These are phyloP conservation scores for Lachancea sp. DNA, from an alignment of 805 yeast genomes.

Conservation along the genomic window DNA sequence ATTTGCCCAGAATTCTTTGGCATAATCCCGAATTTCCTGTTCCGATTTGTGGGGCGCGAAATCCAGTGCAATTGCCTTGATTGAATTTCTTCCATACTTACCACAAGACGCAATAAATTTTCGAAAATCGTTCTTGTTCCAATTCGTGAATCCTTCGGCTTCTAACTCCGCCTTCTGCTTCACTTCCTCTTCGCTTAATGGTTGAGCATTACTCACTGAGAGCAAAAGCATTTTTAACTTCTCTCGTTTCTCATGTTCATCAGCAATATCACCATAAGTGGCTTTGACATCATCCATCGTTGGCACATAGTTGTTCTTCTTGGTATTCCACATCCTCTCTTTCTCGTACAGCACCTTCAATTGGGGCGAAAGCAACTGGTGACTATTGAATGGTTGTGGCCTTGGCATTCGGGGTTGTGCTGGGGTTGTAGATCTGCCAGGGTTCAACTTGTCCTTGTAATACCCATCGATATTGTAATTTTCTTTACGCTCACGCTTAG, in stretches of 20 bases:
- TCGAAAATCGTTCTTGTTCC: slow-evolving; percentile 85
- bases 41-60: slow-evolving; percentile 67
- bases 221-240: slow-evolving; percentile 56
- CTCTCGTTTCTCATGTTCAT: slow-evolving; percentile 39
- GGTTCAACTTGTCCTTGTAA: slow-evolving; percentile 72
- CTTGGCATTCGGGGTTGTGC: slow-evolving; percentile 79
- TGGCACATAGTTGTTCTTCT: slow-evolving; percentile 62
- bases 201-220: slow-evolving; percentile 70
- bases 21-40: slow-evolving; percentile 75
- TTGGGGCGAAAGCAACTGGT: slow-evolving; percentile 82
- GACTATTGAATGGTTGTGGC: slow-evolving; percentile 76
- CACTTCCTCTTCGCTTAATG: slow-evolving; percentile 78
- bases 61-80: slow-evolving; percentile 65
- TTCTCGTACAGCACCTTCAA: slow-evolving; percentile 69
- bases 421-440: slow-evolving; percentile 47
- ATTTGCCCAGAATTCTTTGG: slow-evolving; percentile 74
- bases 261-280: slow-evolving; percentile 34
- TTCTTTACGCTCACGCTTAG: slow-evolving; percentile 77
- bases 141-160: slow-evolving; percentile 64
- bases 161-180: slow-evolving; percentile 52
- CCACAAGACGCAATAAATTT: slow-evolving; percentile 69
- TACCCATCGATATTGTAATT: slow-evolving; percentile 85
- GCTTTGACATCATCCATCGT: slow-evolving; percentile 48
- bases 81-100: slow-evolving; percentile 74
- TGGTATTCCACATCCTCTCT: slow-evolving; percentile 72